Conservation (phyloP, 73 alveolate genomes). For the Paramecium tetraurelia region DNA sequence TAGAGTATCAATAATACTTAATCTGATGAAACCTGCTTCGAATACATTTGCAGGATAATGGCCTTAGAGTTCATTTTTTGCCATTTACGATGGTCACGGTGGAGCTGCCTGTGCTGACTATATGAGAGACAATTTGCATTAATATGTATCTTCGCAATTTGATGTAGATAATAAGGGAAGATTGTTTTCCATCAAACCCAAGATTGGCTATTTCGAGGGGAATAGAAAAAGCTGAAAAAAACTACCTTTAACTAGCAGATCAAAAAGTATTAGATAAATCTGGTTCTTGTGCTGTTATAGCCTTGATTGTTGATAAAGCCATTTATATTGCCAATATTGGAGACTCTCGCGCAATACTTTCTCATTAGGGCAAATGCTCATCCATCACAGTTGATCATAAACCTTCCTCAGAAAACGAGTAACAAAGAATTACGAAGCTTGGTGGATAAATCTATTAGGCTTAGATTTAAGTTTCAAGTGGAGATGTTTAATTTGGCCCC, state of each 20-base stretch:
- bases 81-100: constrained; percentile 73
- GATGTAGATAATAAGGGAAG: constrained; percentile 43
- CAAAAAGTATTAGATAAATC: constrained; percentile 70
- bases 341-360: constrained; percentile 75
- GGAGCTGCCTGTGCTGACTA: constrained; percentile 73
- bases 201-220: constrained; percentile 66
- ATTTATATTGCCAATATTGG: constrained; percentile 83
- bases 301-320: constrained; percentile 69
- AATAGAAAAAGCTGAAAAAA: constrained; percentile 68
- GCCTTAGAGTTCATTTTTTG: constrained; percentile 75
- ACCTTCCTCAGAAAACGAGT: constrained; percentile 64
- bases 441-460: constrained; percentile 94
- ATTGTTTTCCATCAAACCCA: constrained; percentile 66
- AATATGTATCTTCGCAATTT: background rate
- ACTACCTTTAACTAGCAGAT: constrained; percentile 63
- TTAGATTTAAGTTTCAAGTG: constrained; percentile 54
- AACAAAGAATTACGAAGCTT: constrained; percentile 78
- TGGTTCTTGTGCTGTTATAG: constrained; percentile 84
- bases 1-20: constrained; percentile 76
- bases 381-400: constrained; percentile 77
- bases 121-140: constrained; percentile 71
- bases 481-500: constrained; percentile 67
- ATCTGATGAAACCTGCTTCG: constrained; percentile 67
- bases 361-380: constrained; percentile 67
- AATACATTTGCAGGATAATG: constrained; percentile 55